Percentiles rank a stretch among this genome's conserved stretches.
Evolutionary conservation across 2,329 filamentous ascomycete genomes (phyloP).

Genomic region (Grosmannia huntii): DNA sequence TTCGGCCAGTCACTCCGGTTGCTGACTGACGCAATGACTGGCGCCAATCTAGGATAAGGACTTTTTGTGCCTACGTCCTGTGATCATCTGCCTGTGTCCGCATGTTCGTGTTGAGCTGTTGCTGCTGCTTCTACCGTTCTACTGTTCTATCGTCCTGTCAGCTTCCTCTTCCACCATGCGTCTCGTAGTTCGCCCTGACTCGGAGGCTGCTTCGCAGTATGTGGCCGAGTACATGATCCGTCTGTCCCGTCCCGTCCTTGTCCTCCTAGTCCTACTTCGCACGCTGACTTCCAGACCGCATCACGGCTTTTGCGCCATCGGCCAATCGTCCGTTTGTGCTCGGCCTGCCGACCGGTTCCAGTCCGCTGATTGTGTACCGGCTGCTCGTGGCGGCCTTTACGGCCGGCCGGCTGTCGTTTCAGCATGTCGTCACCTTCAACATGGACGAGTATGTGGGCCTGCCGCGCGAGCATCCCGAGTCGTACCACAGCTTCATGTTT

Average conservation of each 20-base stretch:
- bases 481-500: constrained; percentile 74
- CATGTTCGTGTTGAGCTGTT: neutral
- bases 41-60: neutral
- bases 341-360: constrained; percentile 60
- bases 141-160: neutral
- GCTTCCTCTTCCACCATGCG: constrained; percentile 37
- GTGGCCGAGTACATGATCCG: constrained; percentile 60
- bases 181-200: constrained; percentile 57
- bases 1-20: neutral
- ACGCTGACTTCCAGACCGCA: constrained; percentile 33
- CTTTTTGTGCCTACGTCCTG: too few relatives aligned
- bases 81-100: neutral
- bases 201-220: constrained; percentile 48
- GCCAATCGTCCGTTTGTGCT: constrained; percentile 54
- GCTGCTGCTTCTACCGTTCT: neutral
- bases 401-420: constrained; percentile 33
- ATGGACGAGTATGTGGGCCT: constrained; percentile 63
- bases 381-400: constrained; percentile 50
- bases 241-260: neutral
- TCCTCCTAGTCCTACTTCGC: too few relatives aligned
- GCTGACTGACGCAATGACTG: neutral
- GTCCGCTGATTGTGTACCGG: constrained; percentile 55
- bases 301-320: constrained; percentile 50
- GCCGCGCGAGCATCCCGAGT: constrained; percentile 59
- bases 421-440: constrained; percentile 61